Evolutionary conservation across 225 moss, liverwort and hornwort species (phyloP), one percentile per base, ranked within the genome.

Genomic region (Antitrichia curtipendula): DNA sequence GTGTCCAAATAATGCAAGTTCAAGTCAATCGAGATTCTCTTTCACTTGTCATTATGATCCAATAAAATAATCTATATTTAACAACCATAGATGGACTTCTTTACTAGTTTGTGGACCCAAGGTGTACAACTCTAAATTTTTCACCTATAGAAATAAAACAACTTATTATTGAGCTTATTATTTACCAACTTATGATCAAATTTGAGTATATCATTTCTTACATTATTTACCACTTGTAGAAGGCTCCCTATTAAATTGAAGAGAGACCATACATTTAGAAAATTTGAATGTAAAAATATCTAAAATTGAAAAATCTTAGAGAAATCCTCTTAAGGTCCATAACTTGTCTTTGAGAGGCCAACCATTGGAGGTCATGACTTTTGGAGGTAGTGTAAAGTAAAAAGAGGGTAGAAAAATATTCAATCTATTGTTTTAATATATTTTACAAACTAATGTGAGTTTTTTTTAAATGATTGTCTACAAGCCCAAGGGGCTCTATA

Each of bases 11-110:
- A 28, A 43, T 71, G 43, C 6, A 43, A 9, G 1, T 16, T 27
- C 5, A 43, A 43, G 6, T 27, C 0, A 0, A 0, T 28, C 0
- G 0, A 0, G 1, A 10, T 71, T 27, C 3, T 20, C 16, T 43
- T 43, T 43, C 6, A 16, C 0, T 43, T 27, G 40, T 23, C 16
- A 43, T 43, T 71, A 71, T 23, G 22, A 23, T 23, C 23, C 2
- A 40, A 71, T 8, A 28, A 43, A 71, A 71, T 5, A 8, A 41
- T 43, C 3, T 28, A 71, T 28, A 70, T 70, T 41, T 25, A 43
- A 70, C 9, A 28, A 9, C 43, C 43, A 3, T 9, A 43, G 28
- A 16, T 43, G 7, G 16, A 43, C 0, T 27, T 15, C 5, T 43
- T 43, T 27, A 2, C 6, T 0, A 43, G 0, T 71, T 71, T 43